Evolutionary conservation across 225 moss, liverwort and hornwort species (phyloP), one percentile per base, ranked within the genome.

Genomic region (Neckera pumila): DNA sequence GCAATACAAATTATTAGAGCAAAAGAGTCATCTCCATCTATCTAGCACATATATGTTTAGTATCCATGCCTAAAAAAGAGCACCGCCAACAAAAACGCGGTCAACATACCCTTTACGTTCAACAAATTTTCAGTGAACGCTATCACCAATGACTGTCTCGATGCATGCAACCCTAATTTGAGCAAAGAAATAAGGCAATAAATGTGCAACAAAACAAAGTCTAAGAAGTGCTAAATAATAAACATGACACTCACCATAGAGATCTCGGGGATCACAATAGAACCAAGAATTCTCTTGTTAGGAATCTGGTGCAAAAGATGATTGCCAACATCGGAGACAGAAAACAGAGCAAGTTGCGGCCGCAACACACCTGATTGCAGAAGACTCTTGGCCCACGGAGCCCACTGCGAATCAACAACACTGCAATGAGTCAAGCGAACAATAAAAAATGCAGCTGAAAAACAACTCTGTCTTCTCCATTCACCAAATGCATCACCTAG

Each of bases 351-450:
- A 69, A 97, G 89, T 79, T 92, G 83, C 31, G 95, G 93, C 54
- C 81, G 92, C 92, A 97, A 91, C 84, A 91, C 92, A 62, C 95
- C 95, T 77, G 94, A 91, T 87, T 92, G 93, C 80, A 94, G 86
- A 87, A 94, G 90, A 87, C 85, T 91, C 84, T 84, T 88, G 72
- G 92, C 88, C 85, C 93, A 98, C 31, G 97, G 92, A 91, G 93
- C 89, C 97, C 97, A 98, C 97, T 98, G 96, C 92, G 74, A 93
- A 89, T 88, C 90, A 95, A 88, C 85, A 95, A 79, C 92, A 86
- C 75, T 84, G 83, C 88, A 88, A 86, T 74, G 79, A 89, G 86
- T 73, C 60, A 67, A 72, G 69, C 69, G 28, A 27, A 36, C 53
- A 82, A 76, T 14, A 89, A 56, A 30, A 79, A 65, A 84, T 54